Base-by-base conservation (phyloP, 495 filamentous ascomycete genomes). In the Podospora tetraspora region DNA sequence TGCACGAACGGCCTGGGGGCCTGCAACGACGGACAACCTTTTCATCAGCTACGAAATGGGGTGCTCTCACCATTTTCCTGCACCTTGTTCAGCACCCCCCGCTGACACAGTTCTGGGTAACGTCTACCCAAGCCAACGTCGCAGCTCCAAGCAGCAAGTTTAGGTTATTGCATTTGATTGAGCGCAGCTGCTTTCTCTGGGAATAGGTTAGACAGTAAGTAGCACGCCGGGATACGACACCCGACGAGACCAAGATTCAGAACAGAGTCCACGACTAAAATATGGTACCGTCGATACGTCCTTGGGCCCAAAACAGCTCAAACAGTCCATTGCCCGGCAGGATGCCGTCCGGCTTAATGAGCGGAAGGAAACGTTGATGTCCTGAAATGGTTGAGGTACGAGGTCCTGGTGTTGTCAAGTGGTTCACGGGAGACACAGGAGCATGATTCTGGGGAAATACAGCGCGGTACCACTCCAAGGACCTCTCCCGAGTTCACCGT, bases 131-230 rank as follows among this genome's bases (percentile, higher is more conserved):
- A 9, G 43, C 43, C 43, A 52, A 43, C 13, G 43, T 9, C 43
- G n/a, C 19, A 52, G 43, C 43, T 52, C 16, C 43, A 52, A 52
- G 16, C 6, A n/a, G 5, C 19, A 60, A 16, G 7, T 60, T 60
- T 60, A 60, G 59, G 59, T 60, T 60, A 60, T 60, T 60, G 12
- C 59, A 8, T 24, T 60, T 60, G 16, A 24, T 24, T 60, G 58
- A 60, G 16, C n/a, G 12, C 58, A 27, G 23, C 43, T n/a, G 11
- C 59, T 29, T 25, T 24, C 19, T 60, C 59, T 60, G 23, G 27
- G 27, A 60, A 60, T 60, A 60, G 59, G 19, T 3, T 12, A 16
- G 3, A 13, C 27, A 1, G 8, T 60, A 24, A 1, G 8, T 60
- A 24, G 3, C 23, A 60, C 59, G 7, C 6, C 12, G 59, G 59